Base-by-base conservation (phyloP, 257 asterid genomes). In the Przewalskia tangutica region DNA sequence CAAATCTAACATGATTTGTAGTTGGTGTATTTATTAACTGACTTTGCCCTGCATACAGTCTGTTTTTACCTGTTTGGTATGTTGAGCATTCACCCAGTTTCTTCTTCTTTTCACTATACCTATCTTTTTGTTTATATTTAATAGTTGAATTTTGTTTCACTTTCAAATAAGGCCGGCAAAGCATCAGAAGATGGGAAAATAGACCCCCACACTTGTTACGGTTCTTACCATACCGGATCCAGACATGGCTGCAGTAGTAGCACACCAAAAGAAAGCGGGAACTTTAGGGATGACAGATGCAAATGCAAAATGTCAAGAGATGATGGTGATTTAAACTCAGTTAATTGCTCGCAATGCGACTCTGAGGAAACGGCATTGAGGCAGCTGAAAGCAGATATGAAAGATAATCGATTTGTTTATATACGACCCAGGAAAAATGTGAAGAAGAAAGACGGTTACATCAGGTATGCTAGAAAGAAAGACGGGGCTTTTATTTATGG, bases 361-460 rank as follows among this genome's bases (percentile, higher is more conserved):
- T 20, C 3, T 16, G 75, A 83, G 56, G 93, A 87, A 38, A 81
- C 80, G 80, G 92, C 92, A 17, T 81, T 90, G 82, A 87, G 86
- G 83, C 68, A 77, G 82, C 64, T 95, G 89, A 93, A 92, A 91
- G 62, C 81, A 86, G 89, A 92, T 63, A 93, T 93, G 97, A 92
- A 89, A 60, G 95, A 92, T 44, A 85, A 90, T 62, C 88, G 84
- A 55, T 95, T 92, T 85, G 81, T 86, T 58, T 95, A 93, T 77
- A 86, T 91, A 60, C 89, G 92, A 13, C 98, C 97, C 0, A 88
- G 95, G 84, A 73, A 18, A 62, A 82, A 27, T 16, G 78, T 46
- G 18, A 71, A 84, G 14, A 89, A 85, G 87, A 85, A 84, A 70
- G 81, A 62, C 55, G 90, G 83, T 66, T 87, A 90, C 83, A 71